Percentiles rank a stretch among this genome's conserved stretches.
These are phyloP conservation scores for Gautieria morchelliformis DNA, from an alignment of 768 basidiomycete species.

Conservation along the genomic window DNA sequence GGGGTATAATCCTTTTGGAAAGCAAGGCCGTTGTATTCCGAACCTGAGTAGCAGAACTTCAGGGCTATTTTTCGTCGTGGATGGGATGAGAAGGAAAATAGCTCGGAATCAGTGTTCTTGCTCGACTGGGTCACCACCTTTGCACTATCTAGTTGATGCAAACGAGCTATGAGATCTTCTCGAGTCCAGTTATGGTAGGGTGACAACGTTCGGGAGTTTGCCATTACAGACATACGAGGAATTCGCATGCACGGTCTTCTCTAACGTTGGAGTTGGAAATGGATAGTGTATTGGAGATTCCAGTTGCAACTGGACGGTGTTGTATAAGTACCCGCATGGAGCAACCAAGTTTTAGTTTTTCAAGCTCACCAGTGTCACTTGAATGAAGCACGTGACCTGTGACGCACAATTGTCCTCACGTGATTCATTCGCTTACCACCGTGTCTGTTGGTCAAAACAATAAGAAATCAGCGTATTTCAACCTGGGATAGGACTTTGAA, in stretches of 20 bases:
- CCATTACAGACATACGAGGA: background rate
- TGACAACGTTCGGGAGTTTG: constrained; percentile 7
- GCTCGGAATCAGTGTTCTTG: constrained; percentile 18
- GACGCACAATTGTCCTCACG: background rate
- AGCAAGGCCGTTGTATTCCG: constrained; percentile 86
- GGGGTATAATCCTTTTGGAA: constrained; percentile 63
- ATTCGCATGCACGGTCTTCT: background rate
- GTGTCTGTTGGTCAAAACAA: background rate
- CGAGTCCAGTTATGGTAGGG: constrained; percentile 49
- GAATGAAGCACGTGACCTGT: background rate
- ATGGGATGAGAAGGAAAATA: constrained; percentile 59
- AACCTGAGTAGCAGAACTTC: constrained; percentile 87
- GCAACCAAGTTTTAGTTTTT: background rate
- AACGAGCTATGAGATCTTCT: constrained; percentile 59
- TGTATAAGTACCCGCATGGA: no score
- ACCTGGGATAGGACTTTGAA: no score
- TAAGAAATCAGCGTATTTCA: background rate
- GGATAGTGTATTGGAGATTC: no score
- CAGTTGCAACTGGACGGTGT: no score
- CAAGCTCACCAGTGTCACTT: background rate
- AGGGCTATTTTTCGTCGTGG: constrained; percentile 86
- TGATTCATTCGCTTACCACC: background rate
- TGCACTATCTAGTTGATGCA: constrained; percentile 44
- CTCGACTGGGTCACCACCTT: constrained; percentile 11
- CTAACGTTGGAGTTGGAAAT: no score